Evolutionary conservation across 352 stramenopile species (phyloP).

Genomic region (Phytophthora pini): DNA sequence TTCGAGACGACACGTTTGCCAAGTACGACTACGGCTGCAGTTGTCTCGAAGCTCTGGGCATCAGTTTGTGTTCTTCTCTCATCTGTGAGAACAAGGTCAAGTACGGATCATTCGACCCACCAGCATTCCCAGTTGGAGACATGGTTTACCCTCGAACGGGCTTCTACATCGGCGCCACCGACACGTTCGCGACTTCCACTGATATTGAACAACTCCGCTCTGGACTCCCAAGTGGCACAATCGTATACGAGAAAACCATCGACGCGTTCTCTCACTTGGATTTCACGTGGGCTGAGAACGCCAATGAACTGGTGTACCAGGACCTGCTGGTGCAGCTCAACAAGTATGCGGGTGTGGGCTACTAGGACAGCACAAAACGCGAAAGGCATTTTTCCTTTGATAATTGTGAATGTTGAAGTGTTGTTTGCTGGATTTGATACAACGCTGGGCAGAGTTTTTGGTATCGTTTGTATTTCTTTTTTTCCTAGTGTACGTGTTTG

Average conservation of each 20-base stretch:
- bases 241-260: constrained; percentile 44
- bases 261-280: constrained; percentile 55
- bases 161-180: constrained; percentile 47
- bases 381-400: constrained; percentile 11
- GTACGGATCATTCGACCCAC: constrained; percentile 53
- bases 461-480: constrained; percentile 38
- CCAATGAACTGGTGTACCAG: constrained; percentile 48
- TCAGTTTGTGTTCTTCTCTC: constrained; percentile 43
- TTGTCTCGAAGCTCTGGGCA: constrained; percentile 40
- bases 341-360: constrained; percentile 44
- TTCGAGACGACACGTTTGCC: constrained; percentile 57
- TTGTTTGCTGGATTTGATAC: not conserved
- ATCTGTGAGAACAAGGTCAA: constrained; percentile 61
- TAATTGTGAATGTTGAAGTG: constrained; percentile 13
- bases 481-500: constrained; percentile 36
- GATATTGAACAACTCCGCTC: constrained; percentile 47
- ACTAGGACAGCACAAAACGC: constrained; percentile 21
- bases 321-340: constrained; percentile 52
- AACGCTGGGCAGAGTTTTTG: constrained; percentile 5
- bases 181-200: constrained; percentile 44
- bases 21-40: constrained; percentile 65
- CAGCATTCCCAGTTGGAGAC: constrained; percentile 21
- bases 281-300: constrained; percentile 58
- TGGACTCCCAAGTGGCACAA: constrained; percentile 38
- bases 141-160: constrained; percentile 43